These are phyloP conservation scores for Fusarium cicatricum DNA, from an alignment of 2,329 filamentous ascomycete species.

Conservation along the genomic window DNA sequence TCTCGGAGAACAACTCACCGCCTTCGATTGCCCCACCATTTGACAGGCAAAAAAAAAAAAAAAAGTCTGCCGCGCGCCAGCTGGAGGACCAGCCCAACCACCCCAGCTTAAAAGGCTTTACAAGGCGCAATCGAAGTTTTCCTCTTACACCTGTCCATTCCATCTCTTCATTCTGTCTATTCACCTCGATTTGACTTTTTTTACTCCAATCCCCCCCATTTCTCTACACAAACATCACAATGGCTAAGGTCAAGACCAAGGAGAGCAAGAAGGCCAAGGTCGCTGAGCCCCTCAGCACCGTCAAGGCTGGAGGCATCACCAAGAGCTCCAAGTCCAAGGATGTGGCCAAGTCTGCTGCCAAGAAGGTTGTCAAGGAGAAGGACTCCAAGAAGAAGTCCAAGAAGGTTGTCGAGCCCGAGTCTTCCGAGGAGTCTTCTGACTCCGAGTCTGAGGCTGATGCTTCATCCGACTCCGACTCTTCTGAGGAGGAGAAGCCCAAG, in stretches of 20 bases:
- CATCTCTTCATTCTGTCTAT: slow-evolving; percentile 25
- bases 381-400: slow-evolving; percentile 58
- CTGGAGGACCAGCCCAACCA: slow-evolving; percentile 31
- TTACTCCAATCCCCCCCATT: slow-evolving; percentile 4
- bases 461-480: slow-evolving; percentile 45
- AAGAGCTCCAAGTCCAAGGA: slow-evolving; percentile 78
- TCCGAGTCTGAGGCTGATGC: slow-evolving; percentile 49
- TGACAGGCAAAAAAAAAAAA: slow-evolving; percentile 46
- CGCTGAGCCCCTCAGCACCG: slow-evolving; percentile 58
- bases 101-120: slow-evolving; percentile 35
- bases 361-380: slow-evolving; percentile 57
- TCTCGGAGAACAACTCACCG: slow-evolving; percentile 45
- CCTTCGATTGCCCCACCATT: slow-evolving; percentile 46
- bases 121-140: slow-evolving; percentile 20
- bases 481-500: slow-evolving; percentile 50
- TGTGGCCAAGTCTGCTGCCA: slow-evolving; percentile 67
- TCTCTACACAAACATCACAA: slow-evolving; percentile 50
- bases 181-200: slow-evolving; percentile 16
- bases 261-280: slow-evolving; percentile 62
- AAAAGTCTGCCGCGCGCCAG: slow-evolving; percentile 32
- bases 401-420: slow-evolving; percentile 55
- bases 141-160: slow-evolving; percentile 32
- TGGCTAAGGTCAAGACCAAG: slow-evolving; percentile 73
- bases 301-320: slow-evolving; percentile 73
- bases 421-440: slow-evolving; percentile 46